phyloP scores from a whole-genome alignment of 257 asterid species.

The Thymus mandschuricus region DNA sequence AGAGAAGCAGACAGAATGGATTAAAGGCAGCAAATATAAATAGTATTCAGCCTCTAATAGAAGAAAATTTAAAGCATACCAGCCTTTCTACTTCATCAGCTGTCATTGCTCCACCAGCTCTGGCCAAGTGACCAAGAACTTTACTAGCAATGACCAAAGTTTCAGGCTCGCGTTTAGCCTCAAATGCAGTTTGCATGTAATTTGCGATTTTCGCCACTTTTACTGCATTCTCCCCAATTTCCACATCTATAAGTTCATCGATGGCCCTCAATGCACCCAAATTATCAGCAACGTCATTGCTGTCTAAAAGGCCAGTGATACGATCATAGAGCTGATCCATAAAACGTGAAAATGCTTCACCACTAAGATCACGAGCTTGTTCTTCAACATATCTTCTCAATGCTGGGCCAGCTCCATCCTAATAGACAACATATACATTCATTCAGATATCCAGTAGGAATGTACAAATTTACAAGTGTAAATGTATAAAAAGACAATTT shows the following conservation, averaged over 20 bases:
- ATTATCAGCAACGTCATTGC: constrained; percentile 86
- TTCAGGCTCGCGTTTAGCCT: constrained; percentile 92
- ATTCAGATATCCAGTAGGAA: constrained; percentile 6
- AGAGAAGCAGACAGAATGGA: constrained; percentile 27
- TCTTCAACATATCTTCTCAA: constrained; percentile 84
- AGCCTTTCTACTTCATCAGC: constrained; percentile 98
- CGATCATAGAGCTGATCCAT: constrained; percentile 93
- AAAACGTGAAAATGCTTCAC: constrained; percentile 84
- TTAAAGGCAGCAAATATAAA: constrained; percentile 25
- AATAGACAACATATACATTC: constrained; percentile 15
- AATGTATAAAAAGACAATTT: neutral
- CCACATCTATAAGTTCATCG: constrained; percentile 92
- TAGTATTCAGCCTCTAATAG: constrained; percentile 22
- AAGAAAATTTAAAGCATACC: constrained; percentile 48
- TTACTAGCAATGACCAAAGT: constrained; percentile 83
- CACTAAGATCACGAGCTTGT: constrained; percentile 85
- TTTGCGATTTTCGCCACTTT: constrained; percentile 83
- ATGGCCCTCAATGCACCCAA: constrained; percentile 97
- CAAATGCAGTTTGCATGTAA: constrained; percentile 87
- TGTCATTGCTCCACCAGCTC: constrained; percentile 99
- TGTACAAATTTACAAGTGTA: constrained; percentile 10
- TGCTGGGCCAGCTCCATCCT: constrained; percentile 90
- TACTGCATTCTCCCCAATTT: constrained; percentile 87
- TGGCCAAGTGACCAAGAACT: constrained; percentile 96
- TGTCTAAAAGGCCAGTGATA: constrained; percentile 75